Evolutionary conservation across 441 rosid species (phyloP).

Genomic region (Jatropha multifida): DNA sequence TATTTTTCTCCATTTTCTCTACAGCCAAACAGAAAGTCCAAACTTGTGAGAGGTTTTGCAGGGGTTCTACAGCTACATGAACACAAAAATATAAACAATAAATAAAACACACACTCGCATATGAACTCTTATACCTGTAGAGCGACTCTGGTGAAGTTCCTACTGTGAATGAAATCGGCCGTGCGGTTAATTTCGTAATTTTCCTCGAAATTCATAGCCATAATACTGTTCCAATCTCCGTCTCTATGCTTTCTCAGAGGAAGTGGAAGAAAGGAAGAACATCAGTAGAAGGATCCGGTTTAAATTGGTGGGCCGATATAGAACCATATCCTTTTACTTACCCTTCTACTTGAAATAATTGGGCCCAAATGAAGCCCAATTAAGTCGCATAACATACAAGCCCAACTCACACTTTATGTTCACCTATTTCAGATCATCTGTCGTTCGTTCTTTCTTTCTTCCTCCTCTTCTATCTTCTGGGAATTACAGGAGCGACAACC

Average conservation of each 20-base stretch:
- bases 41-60: not conserved
- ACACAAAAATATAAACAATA: not conserved
- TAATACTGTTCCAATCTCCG: not conserved
- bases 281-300: not conserved
- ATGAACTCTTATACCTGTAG: slow-evolving; percentile 51
- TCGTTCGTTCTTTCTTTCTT: not conserved
- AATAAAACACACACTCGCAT: not conserved
- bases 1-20: slow-evolving; percentile 1
- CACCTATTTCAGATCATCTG: not conserved
- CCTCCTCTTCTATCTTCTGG: not conserved
- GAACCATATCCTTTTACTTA: not conserved
- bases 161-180: slow-evolving; percentile 53
- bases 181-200: slow-evolving; percentile 59
- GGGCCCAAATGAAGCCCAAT: not conserved
- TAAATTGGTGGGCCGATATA: not conserved
- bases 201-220: slow-evolving; percentile 58
- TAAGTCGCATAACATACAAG: not conserved
- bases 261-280: not conserved
- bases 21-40: not conserved
- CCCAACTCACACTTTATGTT: not conserved
- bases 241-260: not conserved
- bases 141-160: slow-evolving; percentile 65
- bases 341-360: not conserved
- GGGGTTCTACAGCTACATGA: not conserved
- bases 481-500: not conserved